Evolutionary conservation across 2,329 filamentous ascomycete genomes (phyloP), one percentile per base, ranked within the genome.

Genomic region (Lachnellula subtilissima): DNA sequence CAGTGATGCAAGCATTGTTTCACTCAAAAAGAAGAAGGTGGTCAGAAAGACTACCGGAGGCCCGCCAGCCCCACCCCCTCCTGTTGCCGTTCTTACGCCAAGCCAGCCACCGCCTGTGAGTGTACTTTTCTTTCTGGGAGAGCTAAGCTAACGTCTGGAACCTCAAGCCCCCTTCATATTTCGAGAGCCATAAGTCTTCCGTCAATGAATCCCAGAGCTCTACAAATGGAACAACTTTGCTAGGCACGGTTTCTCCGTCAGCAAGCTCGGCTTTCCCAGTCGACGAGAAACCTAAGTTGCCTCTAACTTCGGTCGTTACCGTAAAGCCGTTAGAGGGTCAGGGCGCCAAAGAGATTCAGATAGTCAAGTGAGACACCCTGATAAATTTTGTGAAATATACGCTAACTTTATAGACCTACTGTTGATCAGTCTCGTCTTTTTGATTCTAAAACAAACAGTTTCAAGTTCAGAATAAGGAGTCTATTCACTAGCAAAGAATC

Each of bases 401-500:
- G 45, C 57, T 65, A 57, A 65, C 23, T 12, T 12, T 17, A 11
- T 28, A 67, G 65, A 22, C 36, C 58, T 11, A 25, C 35, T 45
- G 12, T 25, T 48, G 48, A 53, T 32, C 56, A 60, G 28, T 57
- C 58, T 39, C 61, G 50, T 32, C 61, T 67, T 7, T 67, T 68
- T 40, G 62, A 56, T 14, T 52, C 65, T 3, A 57, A 61, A 5
- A 52, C 63, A 14, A 59, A 55, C 40, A 45, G 55, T 7, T 36
- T 67, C 17, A 50, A 52, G 6, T 65, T 66, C 48, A 67, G 62
- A 46, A 32, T 67, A 19, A 65, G 57, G 50, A 64, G 50, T 22
- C 35, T 67, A 5, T 67, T 68, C 56, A 53, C 62, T 48, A 66
- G 62, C 51, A 67, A 66, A 51, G 39, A 61, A 15, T 66, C 65